These are phyloP conservation scores for Euphrasia confusa DNA, from an alignment of 257 asterid genomes.

Conservation along the genomic window DNA sequence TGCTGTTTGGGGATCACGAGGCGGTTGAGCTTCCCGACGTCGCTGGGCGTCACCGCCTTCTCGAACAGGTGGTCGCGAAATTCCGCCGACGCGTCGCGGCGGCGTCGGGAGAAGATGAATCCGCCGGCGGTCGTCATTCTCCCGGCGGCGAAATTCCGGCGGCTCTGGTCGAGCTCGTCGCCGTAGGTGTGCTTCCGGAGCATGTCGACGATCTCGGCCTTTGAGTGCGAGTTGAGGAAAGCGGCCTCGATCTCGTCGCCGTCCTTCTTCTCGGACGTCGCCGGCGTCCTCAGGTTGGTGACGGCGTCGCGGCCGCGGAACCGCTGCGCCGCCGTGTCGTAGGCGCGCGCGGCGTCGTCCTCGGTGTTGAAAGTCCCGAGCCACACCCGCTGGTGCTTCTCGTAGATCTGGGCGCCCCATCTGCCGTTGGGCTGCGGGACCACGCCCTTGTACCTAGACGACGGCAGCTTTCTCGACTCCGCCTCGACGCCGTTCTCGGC, in stretches of 20 bases:
- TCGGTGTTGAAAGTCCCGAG: constrained; percentile 82
- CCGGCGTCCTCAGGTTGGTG: constrained; percentile 36
- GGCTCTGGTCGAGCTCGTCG: constrained; percentile 73
- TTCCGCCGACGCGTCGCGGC: constrained; percentile 20
- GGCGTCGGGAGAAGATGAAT: not conserved
- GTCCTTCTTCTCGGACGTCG: not conserved
- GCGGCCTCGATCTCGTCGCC: constrained; percentile 40
- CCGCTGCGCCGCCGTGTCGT: constrained; percentile 76
- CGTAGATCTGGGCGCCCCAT: constrained; percentile 96
- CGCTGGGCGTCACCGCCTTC: constrained; percentile 80
- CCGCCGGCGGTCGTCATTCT: constrained; percentile 12
- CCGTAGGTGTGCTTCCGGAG: constrained; percentile 70
- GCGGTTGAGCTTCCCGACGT: constrained; percentile 65
- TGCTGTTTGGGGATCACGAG: constrained; percentile 24
- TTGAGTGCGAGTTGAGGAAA: constrained; percentile 62
- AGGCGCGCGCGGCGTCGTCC: constrained; percentile 72
- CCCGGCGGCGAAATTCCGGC: constrained; percentile 8
- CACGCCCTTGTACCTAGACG: constrained; percentile 85
- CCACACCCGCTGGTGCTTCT: constrained; percentile 87
- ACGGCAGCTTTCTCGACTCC: constrained; percentile 51
- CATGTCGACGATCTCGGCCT: constrained; percentile 85
- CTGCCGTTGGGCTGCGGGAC: constrained; percentile 96
- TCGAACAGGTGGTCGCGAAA: constrained; percentile 66
- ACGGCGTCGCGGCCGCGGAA: constrained; percentile 96
- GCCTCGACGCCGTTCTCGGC: too few relatives aligned